Conservation (phyloP, 2,329 filamentous ascomycete species). For the Fusarium sp. region DNA sequence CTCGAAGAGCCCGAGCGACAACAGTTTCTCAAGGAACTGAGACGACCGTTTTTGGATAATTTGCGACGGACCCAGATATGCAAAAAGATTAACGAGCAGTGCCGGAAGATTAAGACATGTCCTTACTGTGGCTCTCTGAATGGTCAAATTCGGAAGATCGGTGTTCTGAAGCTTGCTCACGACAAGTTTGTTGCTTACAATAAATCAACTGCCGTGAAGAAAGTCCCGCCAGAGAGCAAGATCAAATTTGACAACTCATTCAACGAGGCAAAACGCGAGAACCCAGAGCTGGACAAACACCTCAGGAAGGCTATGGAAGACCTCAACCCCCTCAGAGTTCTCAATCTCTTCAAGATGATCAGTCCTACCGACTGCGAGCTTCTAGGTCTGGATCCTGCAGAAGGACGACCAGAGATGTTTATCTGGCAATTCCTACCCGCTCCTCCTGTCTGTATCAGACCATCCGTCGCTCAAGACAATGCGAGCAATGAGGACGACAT, state of each 20-base stretch:
- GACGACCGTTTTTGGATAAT: slow-evolving; percentile 85
- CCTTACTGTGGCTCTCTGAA: slow-evolving; percentile 84
- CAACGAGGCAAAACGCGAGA: slow-evolving; percentile 77
- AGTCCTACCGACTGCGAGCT: slow-evolving; percentile 88
- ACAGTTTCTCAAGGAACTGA: slow-evolving; percentile 79
- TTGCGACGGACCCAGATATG: slow-evolving; percentile 82
- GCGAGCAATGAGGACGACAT: slow-evolving; percentile 96
- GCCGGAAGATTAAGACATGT: slow-evolving; percentile 85
- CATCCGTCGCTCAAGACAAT: slow-evolving; percentile 91
- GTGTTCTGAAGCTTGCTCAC: slow-evolving; percentile 92
- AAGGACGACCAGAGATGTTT: slow-evolving; percentile 94
- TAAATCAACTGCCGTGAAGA: slow-evolving; percentile 86
- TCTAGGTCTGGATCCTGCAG: slow-evolving; percentile 84
- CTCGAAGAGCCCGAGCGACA: slow-evolving; percentile 83
- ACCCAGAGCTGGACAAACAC: slow-evolving; percentile 88
- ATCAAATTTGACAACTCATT: slow-evolving; percentile 88
- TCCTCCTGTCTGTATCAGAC: slow-evolving; percentile 91
- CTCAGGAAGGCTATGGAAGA: slow-evolving; percentile 93
- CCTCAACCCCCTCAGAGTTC: slow-evolving; percentile 84
- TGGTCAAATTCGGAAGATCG: slow-evolving; percentile 90
- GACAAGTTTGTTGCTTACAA: slow-evolving; percentile 92
- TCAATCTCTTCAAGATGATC: slow-evolving; percentile 93
- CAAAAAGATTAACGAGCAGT: slow-evolving; percentile 89
- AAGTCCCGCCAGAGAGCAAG: slow-evolving; percentile 83
- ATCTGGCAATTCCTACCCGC: slow-evolving; percentile 97